Evolutionary conservation across 495 filamentous ascomycete species (phyloP).

Genomic region (Aspergillus mulundensis): DNA sequence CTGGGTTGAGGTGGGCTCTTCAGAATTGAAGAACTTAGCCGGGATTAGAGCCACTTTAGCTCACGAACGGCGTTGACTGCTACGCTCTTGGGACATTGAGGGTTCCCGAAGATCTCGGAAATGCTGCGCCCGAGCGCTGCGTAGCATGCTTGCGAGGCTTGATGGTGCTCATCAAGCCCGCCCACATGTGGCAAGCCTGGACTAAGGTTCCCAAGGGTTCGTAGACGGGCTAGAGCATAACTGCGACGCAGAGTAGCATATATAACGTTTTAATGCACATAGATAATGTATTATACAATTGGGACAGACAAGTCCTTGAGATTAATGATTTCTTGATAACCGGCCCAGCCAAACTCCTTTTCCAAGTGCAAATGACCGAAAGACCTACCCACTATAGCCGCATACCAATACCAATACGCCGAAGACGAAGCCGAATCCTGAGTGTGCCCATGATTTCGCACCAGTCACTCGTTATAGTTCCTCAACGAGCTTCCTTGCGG

Average conservation of each 20-base stretch:
- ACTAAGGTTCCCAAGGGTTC: not conserved
- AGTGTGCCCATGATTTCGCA: constrained; percentile 9
- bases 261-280: not conserved
- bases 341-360: constrained; percentile 7
- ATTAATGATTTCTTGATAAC: not conserved
- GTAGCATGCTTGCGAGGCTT: not conserved
- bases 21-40: too few species aligned
- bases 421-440: constrained; percentile 23
- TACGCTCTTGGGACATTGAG: not conserved
- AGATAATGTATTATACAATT: constrained; percentile 9
- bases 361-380: constrained; percentile 5
- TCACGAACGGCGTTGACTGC: not conserved
- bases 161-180: not conserved
- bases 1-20: not conserved
- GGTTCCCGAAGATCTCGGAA: not conserved
- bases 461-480: constrained; percentile 27
- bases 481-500: constrained; percentile 42
- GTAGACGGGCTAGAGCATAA: not conserved
- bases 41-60: too few species aligned
- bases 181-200: not conserved
- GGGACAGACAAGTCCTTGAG: not conserved
- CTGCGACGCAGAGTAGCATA: not conserved
- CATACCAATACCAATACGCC: constrained; percentile 27
- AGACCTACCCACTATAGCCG: not conserved
- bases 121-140: too few species aligned